Evolutionary conservation across 768 basidiomycete genomes (phyloP).

Genomic region (Boletales sp.): DNA sequence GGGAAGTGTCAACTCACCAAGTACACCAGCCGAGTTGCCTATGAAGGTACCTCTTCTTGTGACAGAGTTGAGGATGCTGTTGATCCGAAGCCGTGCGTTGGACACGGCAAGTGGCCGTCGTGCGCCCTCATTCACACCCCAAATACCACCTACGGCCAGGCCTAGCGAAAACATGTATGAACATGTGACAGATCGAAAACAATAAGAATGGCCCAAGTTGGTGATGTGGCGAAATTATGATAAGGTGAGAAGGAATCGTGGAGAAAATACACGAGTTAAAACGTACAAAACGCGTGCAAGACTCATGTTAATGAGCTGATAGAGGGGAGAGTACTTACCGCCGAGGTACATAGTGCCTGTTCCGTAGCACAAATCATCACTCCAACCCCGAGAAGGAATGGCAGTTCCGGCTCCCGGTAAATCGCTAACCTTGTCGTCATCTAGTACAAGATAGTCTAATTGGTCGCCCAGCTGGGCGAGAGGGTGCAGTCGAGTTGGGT

Average conservation of each 20-base stretch:
- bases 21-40: slow-evolving; percentile 96
- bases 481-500: slow-evolving; percentile 91
- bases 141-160: slow-evolving; percentile 89
- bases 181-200: slow-evolving; percentile 77
- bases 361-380: slow-evolving; percentile 98
- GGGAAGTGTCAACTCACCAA: slow-evolving; percentile 65
- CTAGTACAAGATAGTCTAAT: slow-evolving; percentile 92
- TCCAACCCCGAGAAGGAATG: slow-evolving; percentile 94
- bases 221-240: slow-evolving; percentile 51
- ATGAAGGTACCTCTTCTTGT: slow-evolving; percentile 96
- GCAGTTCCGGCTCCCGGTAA: slow-evolving; percentile 89
- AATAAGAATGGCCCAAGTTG: slow-evolving; percentile 72
- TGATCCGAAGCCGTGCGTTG: slow-evolving; percentile 87
- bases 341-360: slow-evolving; percentile 98
- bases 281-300: slow-evolving; percentile 45
- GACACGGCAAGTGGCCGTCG: slow-evolving; percentile 82
- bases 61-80: slow-evolving; percentile 94
- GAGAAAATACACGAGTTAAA: slow-evolving; percentile 45
- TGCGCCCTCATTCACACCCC: slow-evolving; percentile 95
- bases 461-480: slow-evolving; percentile 89
- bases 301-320: slow-evolving; percentile 47
- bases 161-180: slow-evolving; percentile 68
- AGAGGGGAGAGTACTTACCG: slow-evolving; percentile 69
- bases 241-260: slow-evolving; percentile 62
- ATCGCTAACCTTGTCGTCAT: slow-evolving; percentile 93